Base-by-base conservation (phyloP, 2,329 filamentous ascomycete genomes). In the Hypoxylon sp. region DNA sequence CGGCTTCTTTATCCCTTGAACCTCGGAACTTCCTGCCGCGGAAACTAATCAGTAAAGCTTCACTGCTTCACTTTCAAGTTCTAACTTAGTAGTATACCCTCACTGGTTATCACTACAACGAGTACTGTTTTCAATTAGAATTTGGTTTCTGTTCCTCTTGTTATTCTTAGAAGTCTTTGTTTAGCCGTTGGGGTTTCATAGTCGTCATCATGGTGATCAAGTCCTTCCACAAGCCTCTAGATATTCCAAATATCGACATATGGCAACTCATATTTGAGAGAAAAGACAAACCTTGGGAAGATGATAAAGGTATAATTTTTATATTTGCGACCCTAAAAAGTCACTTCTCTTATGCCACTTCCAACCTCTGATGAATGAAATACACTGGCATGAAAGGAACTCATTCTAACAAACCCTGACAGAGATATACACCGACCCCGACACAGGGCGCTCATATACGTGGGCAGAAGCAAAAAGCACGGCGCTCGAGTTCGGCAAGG, bases 181-280 rank as follows among this genome's bases (percentile, higher is more conserved):
- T 27, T 47, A 46, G 41, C n/a, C 5, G 43, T 41, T 11, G 41
- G 5, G 6, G 16, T 30, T 19, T 32, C 27, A 11, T 55, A 29
- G 9, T 57, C 64, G 53, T 62, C 71, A 63, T 51, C 34, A 96
- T 96, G 93, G 90, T 91, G 65, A 84, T 90, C 73, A 82, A 87
- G 48, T 94, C 93, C 2, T 80, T 81, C 0, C 93, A 89, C 74
- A 83, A 88, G 0, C 78, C 83, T 6, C 74, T 96, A 37, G 82
- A 89, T 19, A 89, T 97, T 41, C 94, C 94, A 0, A 81, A 90
- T 71, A 80, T 90, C 59, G 93, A 96, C 77, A 76, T 97, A 51
- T 97, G 92, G 92, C 85, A 84, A 0, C 89, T 94, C 62, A 81
- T 96, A 47, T 94, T 97, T 74, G 90, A 94, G 71, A 82, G 85